phyloP scores from a whole-genome alignment of 345 rosid genomes.

The Isatis tinctoria region DNA sequence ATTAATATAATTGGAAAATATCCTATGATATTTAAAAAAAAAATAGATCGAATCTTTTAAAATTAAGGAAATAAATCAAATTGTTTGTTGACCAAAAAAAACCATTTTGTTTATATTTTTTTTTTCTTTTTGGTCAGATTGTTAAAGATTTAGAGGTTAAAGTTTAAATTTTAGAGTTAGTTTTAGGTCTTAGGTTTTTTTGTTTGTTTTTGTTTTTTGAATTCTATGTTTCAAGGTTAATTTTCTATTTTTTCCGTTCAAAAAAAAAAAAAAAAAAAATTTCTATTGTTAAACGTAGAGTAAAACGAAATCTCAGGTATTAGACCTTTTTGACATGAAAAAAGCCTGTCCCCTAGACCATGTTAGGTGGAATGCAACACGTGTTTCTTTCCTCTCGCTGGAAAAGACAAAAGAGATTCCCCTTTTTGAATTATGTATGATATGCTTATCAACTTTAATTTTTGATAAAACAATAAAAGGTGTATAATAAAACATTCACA shows the following conservation, averaged over 20 bases:
- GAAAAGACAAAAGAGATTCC: slow-evolving; percentile 5
- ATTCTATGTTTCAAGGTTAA: neutral
- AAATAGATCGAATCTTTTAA: neutral
- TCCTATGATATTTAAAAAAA: neutral
- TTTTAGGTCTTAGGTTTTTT: too few species aligned
- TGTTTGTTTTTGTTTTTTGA: too few species aligned
- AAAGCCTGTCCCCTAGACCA: neutral
- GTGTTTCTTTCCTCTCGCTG: slow-evolving; percentile 3
- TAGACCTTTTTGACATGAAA: neutral
- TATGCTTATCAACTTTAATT: neutral
- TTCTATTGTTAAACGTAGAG: neutral
- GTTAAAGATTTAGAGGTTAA: neutral
- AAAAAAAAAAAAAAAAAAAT: too few species aligned
- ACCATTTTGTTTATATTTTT: neutral
- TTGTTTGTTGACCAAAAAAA: neutral
- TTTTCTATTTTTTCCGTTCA: neutral
- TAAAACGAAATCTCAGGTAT: neutral
- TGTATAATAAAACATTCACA: neutral
- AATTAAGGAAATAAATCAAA: neutral
- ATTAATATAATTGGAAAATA: neutral
- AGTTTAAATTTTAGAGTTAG: too few species aligned
- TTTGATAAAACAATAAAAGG: neutral
- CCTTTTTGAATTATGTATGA: neutral
- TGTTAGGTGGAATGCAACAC: slow-evolving; percentile 21
- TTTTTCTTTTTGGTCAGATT: neutral